phyloP scores from a whole-genome alignment of 345 rosid genomes.

The Eucalyptus pauciflora region DNA sequence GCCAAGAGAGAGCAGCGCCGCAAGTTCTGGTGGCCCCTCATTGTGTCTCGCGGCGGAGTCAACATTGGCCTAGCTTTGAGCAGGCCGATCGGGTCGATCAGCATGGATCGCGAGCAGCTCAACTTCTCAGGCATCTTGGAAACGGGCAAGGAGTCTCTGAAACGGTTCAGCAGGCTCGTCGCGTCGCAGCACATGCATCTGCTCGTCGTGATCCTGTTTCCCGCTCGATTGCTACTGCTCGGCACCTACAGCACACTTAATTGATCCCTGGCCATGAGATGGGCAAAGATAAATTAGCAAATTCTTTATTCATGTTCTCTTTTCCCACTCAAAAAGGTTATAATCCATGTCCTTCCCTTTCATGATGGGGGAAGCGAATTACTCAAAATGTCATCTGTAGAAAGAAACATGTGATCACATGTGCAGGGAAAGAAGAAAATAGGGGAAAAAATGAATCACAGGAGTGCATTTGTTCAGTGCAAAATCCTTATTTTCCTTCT shows the following conservation, averaged over 20 bases:
- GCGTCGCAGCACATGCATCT: conserved; percentile 85
- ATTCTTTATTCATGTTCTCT: not conserved
- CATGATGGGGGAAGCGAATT: not conserved
- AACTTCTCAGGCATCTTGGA: conserved; percentile 53
- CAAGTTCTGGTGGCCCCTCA: conserved; percentile 65
- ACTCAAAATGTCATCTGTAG: not conserved
- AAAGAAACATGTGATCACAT: not conserved
- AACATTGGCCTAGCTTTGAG: conserved; percentile 11
- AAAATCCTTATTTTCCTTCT: not conserved
- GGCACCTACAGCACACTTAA: conserved; percentile 38
- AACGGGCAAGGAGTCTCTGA: conserved; percentile 56
- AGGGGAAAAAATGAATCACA: not conserved
- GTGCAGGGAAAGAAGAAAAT: not conserved
- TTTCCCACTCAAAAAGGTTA: not conserved
- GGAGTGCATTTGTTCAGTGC: not conserved
- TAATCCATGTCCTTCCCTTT: not conserved
- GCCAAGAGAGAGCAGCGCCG: conserved; percentile 39
- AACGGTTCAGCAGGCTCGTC: conserved; percentile 52
- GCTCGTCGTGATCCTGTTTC: conserved; percentile 59
- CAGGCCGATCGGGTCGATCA: conserved; percentile 13
- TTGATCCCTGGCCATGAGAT: conserved; percentile 4
- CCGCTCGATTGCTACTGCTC: conserved; percentile 48
- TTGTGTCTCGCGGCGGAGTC: conserved; percentile 10
- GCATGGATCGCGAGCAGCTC: conserved; percentile 12
- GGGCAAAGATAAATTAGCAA: not conserved